phyloP scores from a whole-genome alignment of 169 alveolate genomes.

The Eimeria necatrix region DNA sequence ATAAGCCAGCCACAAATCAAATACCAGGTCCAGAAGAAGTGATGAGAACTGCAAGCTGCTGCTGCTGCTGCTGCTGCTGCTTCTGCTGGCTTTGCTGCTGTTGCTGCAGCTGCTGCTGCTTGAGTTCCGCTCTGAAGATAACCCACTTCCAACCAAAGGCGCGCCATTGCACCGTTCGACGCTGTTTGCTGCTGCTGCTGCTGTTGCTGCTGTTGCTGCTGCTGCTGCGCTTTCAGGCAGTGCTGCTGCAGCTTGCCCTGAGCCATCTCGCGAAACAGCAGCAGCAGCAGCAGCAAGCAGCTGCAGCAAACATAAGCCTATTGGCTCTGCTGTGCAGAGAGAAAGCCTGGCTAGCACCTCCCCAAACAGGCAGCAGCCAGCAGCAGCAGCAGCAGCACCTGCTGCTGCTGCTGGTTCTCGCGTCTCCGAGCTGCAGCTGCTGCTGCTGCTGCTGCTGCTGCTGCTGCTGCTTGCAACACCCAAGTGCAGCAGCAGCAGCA shows the following conservation, averaged over 20 bases:
- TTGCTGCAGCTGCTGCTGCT: not conserved
- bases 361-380: not conserved
- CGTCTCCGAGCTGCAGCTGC: not conserved
- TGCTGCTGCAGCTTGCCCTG: not conserved
- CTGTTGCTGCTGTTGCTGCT: conserved; percentile 26
- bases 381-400: not conserved
- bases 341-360: not conserved
- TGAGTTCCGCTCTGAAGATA: not conserved
- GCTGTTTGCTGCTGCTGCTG: not conserved
- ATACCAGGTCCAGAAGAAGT: not conserved
- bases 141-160: not conserved
- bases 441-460: not conserved
- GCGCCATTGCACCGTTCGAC: not conserved
- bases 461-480: not conserved
- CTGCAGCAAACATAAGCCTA: conserved; percentile 12
- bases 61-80: not conserved
- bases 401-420: not conserved
- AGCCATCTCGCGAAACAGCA: not conserved
- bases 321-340: not conserved
- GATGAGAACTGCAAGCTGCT: not conserved
- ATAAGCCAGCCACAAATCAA: not conserved
- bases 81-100: not conserved
- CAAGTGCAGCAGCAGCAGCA: conserved; percentile 7
- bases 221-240: not conserved
- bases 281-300: conserved; percentile 51